Evolutionary conservation across 306 rosid species (phyloP), one percentile per base, ranked within the genome.

Genomic region (Canavalia gladiata): DNA sequence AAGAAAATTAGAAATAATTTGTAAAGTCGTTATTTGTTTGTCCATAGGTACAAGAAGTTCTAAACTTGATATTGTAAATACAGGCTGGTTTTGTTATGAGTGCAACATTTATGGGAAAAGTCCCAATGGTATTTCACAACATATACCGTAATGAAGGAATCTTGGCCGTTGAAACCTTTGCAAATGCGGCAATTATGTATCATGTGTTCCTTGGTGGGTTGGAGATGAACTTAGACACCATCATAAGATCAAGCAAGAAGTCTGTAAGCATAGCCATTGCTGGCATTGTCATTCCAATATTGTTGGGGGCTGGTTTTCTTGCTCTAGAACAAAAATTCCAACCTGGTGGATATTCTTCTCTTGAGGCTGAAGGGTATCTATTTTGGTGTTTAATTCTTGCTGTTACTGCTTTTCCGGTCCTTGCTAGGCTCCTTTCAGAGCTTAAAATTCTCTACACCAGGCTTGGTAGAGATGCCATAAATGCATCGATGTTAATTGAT

Each of bases 391-490:
- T 77, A 11, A 41, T 79, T 28, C 74, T 80, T 31, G 5, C 69
- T 6, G 47, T 86, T 65, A 87, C 87, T 0, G 56, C 81, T 11
- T 84, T 87, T 41, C 90, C 87, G 0, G 81, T 81, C 34, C 79
- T 87, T 13, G 87, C 90, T 10, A 70, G 66, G 18, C 71, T 84
- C 68, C 81, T 87, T 4, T 66, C 87, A 35, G 76, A 41, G 1
- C 87, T 87, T 35, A 87, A 87, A 25, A 83, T 87, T 28, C 68
- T 87, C 6, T 69, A 81, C 64, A 80, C 87, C 1, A 75, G 59
- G 60, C 57, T 87, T 29, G 90, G 90, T 7, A 87, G 50, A 81
- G 60, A 50, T 3, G 59, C 82, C 31, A 47, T 87, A 37, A 35
- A 78, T 1, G 68, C 85, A 18, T 86, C 87, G 3, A 87, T 87